Percentiles rank a stretch among this genome's conserved stretches.
Conservation (phyloP, 257 asterid species). For the Ajuga chamaepitys region DNA sequence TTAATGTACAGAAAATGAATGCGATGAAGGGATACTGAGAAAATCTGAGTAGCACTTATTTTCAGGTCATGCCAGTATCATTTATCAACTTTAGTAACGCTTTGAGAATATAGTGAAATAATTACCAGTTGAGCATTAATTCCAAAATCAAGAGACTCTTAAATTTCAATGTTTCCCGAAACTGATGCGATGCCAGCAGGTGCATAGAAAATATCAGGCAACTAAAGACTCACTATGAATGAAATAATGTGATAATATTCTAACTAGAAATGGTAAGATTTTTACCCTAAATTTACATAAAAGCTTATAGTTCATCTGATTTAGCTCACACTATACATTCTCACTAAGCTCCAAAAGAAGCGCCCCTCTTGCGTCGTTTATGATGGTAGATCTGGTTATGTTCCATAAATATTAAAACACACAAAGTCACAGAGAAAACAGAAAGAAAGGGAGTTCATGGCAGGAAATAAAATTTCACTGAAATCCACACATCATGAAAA, state of each 20-base stretch:
- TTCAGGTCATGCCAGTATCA: conserved; percentile 4
- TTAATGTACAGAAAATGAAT: neutral
- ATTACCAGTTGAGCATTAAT: conserved; percentile 2
- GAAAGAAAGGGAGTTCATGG: neutral
- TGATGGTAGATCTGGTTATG: neutral
- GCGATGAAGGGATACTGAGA: neutral
- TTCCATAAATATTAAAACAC: neutral
- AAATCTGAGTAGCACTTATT: neutral
- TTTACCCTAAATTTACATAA: neutral
- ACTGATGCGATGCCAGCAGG: neutral
- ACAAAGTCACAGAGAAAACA: neutral
- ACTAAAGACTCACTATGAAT: neutral
- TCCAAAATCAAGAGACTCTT: neutral
- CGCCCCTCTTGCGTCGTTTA: neutral
- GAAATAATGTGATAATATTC: neutral
- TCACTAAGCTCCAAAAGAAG: neutral
- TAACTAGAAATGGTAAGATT: neutral
- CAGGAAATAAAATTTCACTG: neutral
- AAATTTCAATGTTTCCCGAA: neutral
- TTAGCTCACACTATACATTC: neutral
- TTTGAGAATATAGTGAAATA: neutral
- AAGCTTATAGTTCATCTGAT: neutral
- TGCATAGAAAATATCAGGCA: neutral
- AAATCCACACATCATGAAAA: neutral
- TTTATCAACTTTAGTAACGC: neutral